Evolutionary conservation across 768 basidiomycete genomes (phyloP), one percentile per base, ranked within the genome.

Genomic region (Tricholoma saponaceum): DNA sequence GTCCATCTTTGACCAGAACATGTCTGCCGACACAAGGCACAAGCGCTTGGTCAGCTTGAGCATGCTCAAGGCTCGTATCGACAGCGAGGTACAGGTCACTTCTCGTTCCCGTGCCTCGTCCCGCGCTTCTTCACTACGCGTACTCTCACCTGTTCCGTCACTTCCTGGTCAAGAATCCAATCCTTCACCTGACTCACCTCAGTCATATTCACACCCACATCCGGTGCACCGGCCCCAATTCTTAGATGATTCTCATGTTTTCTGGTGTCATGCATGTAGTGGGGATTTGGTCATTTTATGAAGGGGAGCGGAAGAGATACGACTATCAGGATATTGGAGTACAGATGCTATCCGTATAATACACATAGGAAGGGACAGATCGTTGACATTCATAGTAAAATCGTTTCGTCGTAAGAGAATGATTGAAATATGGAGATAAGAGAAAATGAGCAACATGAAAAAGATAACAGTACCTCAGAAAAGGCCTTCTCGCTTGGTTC

Each of bases 11-110:
- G 90, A 92, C 59, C 80, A 84, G 26, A 81, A 79, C 52, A 77
- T 94, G 50, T 83, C 88, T 6, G 81, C 88, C 0, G 89, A 91
- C 70, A 86, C 88, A 33, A 76, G 82, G 26, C 91, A 93, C 71
- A 92, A 92, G 66, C 87, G 92, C 55, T 83, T 85, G 64, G 84
- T 92, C 63, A 91, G 89, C 71, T 71, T 95, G 63, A 84, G 87
- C 70, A 95, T 95, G 90, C 83, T 95, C 52, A 93, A 92, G 67
- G 92, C 90, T 20, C 84, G 92, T 44, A 95, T 95, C 64, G 90
- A 93, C 59, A 88, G 89, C 68, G 92, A 95, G 70, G 74, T 79
- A 18, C 83, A 79, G 14, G 72, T 73, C 2, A 72, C 72, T 22
- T 59, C 73, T 18, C 39, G 32, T 14, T 71, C 74, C 35, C 75